A percentile compares a stretch with the other conserved stretches of the same genome.
phyloP scores from a whole-genome alignment of 768 basidiomycete genomes.

The Terana coerulea region DNA sequence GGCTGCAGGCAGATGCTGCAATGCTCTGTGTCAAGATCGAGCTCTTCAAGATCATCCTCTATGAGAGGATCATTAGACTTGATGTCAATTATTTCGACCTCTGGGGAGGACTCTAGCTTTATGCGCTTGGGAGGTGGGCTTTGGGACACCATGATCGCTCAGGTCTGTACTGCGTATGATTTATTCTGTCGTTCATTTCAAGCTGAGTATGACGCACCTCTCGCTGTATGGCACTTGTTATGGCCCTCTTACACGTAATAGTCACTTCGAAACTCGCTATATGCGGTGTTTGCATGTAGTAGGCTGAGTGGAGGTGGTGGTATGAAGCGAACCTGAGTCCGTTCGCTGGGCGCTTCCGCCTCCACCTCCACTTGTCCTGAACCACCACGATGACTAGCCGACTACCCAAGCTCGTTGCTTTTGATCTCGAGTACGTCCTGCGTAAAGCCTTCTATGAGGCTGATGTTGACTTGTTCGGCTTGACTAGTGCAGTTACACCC shows the following conservation, averaged over 20 bases:
- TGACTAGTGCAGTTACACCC: conserved; percentile 58
- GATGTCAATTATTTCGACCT: neutral
- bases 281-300: too few relatives aligned
- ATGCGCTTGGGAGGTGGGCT: conserved; percentile 1
- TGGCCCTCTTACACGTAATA: too few relatives aligned
- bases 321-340: too few relatives aligned
- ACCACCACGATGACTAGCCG: conserved; percentile 24
- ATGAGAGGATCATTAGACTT: neutral
- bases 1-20: conserved; percentile 87
- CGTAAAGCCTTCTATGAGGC: neutral
- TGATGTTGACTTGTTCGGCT: conserved; percentile 6
- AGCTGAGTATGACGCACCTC: too few relatives aligned
- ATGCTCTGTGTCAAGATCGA: conserved; percentile 47
- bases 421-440: conserved; percentile 71
- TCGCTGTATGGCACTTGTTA: too few relatives aligned
- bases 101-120: neutral
- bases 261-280: too few relatives aligned
- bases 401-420: conserved; percentile 66
- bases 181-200: too few relatives aligned
- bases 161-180: too few relatives aligned
- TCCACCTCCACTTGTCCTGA: neutral
- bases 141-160: neutral
- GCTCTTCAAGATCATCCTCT: conserved; percentile 18
- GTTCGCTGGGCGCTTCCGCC: too few relatives aligned
- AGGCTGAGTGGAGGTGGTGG: too few relatives aligned